phyloP scores from a whole-genome alignment of 1,284 basidiomycete species.

The Melampsora larici-populina region DNA sequence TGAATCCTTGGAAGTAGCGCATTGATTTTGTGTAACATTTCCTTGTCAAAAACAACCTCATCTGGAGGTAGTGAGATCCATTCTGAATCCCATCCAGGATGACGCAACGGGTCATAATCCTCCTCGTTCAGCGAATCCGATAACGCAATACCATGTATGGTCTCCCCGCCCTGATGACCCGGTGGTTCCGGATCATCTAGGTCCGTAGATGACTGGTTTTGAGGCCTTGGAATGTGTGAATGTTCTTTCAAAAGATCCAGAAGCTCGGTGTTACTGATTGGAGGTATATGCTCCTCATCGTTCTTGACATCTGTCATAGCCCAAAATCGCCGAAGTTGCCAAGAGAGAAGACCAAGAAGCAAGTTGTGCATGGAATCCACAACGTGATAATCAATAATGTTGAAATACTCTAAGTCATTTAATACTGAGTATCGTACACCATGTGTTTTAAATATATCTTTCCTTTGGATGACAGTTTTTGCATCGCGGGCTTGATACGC shows the following conservation, averaged over 20 bases:
- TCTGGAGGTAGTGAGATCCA: conserved; percentile 12
- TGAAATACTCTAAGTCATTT: conserved; percentile 24
- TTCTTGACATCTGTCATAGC: conserved; percentile 7
- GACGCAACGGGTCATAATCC: neutral
- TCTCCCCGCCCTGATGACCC: neutral
- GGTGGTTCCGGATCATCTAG: neutral
- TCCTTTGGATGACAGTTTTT: neutral
- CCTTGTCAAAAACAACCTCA: conserved; percentile 30
- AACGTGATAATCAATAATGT: conserved; percentile 13
- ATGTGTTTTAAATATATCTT: neutral
- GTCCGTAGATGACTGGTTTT: neutral
- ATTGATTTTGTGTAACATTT: too few species aligned
- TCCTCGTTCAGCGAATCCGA: neutral
- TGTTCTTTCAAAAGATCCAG: neutral
- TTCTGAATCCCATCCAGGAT: conserved; percentile 20
- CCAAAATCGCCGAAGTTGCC: conserved; percentile 14
- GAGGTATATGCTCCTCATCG: neutral
- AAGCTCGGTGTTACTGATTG: neutral
- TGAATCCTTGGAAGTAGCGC: too few species aligned
- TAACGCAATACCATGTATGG: neutral
- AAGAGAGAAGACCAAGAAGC: too few species aligned
- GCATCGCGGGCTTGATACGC: conserved; percentile 1
- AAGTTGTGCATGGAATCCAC: conserved; percentile 30
- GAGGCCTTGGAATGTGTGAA: neutral
- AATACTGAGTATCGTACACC: conserved; percentile 23